These are phyloP conservation scores for Lathyrus sativus DNA, from an alignment of 306 rosid genomes.

Conservation along the genomic window DNA sequence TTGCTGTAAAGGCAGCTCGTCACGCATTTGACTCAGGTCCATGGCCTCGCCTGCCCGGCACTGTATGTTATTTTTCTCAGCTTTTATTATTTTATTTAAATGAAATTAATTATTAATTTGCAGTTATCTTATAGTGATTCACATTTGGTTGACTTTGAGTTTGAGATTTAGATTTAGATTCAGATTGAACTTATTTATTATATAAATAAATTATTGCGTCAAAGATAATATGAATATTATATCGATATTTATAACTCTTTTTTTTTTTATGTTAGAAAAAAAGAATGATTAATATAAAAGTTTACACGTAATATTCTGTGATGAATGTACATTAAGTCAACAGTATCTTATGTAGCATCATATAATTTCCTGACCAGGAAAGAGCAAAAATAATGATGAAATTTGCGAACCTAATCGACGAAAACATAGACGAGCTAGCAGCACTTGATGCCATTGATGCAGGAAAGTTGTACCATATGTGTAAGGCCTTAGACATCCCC, in stretches of 20 bases:
- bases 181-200: not conserved
- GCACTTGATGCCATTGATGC: slow-evolving; percentile 69
- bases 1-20: slow-evolving; percentile 85
- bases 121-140: too few relatives aligned
- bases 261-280: too few relatives aligned
- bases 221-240: not conserved
- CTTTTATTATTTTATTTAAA: not conserved
- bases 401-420: slow-evolving; percentile 63
- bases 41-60: slow-evolving; percentile 78
- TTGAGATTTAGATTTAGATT: not conserved
- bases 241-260: too few relatives aligned
- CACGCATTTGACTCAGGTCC: slow-evolving; percentile 79
- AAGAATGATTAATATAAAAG: too few relatives aligned
- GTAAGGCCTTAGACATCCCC: slow-evolving; percentile 61
- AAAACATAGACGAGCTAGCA: slow-evolving; percentile 65
- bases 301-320: too few relatives aligned
- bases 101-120: not conserved
- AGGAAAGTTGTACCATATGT: slow-evolving; percentile 49
- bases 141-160: not conserved
- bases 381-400: slow-evolving; percentile 63
- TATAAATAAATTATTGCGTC: not conserved
- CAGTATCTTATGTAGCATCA: not conserved
- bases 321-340: too few relatives aligned
- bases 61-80: slow-evolving; percentile 43
- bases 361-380: slow-evolving; percentile 45